These are phyloP conservation scores for Trametes maxima DNA, from an alignment of 768 basidiomycete species.

Conservation along the genomic window DNA sequence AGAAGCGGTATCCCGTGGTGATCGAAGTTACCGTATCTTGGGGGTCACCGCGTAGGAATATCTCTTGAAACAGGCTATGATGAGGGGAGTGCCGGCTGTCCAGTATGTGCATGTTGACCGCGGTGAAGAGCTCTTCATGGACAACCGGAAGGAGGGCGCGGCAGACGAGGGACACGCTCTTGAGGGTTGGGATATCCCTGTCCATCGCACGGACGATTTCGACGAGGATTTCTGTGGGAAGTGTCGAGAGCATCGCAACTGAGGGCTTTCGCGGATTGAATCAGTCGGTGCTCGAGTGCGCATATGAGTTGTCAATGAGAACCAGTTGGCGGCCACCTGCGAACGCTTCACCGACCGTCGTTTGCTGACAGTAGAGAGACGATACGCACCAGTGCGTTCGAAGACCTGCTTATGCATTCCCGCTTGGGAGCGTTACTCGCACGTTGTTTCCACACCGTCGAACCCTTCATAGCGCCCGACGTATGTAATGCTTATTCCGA, in stretches of 20 bases:
- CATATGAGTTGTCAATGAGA: too few relatives aligned
- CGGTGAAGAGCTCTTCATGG: constrained; percentile 3
- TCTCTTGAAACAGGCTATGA: background rate
- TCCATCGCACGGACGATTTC: background rate
- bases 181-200: background rate
- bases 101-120: background rate
- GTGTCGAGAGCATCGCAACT: background rate
- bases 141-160: background rate
- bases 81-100: background rate
- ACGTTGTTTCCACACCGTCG: too few relatives aligned
- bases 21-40: background rate
- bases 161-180: background rate
- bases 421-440: too few relatives aligned
- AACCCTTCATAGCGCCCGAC: too few relatives aligned
- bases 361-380: too few relatives aligned
- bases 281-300: background rate
- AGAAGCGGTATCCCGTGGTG: background rate
- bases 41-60: background rate
- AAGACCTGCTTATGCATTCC: too few relatives aligned
- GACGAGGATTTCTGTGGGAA: background rate
- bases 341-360: too few relatives aligned
- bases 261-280: background rate
- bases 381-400: too few relatives aligned
- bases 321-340: too few relatives aligned
- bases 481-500: too few relatives aligned